Conservation (phyloP, 306 rosid species). For the Acmispon strigosus region DNA sequence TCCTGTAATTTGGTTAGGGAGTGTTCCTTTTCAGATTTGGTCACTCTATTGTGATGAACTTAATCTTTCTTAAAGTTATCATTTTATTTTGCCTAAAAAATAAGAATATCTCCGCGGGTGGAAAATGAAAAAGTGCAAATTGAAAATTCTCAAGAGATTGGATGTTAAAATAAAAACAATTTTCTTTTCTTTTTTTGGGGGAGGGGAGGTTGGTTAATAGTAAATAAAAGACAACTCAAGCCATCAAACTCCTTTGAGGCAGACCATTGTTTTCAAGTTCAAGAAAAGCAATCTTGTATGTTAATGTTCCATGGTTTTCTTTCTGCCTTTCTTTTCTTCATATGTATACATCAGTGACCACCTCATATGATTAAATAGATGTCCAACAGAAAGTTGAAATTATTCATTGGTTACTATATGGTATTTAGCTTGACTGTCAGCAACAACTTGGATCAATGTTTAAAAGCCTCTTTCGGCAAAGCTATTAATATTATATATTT, state of each 20-base stretch:
- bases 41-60: too few species aligned
- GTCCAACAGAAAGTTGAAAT: not conserved
- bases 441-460: not conserved
- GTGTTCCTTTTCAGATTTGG: too few species aligned
- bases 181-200: not conserved
- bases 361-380: not conserved
- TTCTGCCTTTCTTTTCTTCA: not conserved
- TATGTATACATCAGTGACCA: not conserved
- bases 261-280: conserved; percentile 8
- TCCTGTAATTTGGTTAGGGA: too few species aligned
- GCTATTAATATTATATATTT: not conserved
- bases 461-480: not conserved
- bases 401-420: not conserved
- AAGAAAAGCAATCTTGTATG: not conserved
- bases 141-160: not conserved
- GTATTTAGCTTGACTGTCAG: not conserved
- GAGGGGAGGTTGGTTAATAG: not conserved
- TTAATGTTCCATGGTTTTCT: not conserved
- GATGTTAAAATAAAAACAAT: not conserved
- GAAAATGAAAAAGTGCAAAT: not conserved
- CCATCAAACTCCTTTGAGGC: conserved; percentile 2
- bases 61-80: too few species aligned
- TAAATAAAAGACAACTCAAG: conserved; percentile 1
- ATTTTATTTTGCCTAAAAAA: too few species aligned
- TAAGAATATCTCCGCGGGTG: not conserved